Evolutionary conservation across 1,139 yeast genomes (phyloP).

Genomic region (Nakaseomyces nivariensis): DNA sequence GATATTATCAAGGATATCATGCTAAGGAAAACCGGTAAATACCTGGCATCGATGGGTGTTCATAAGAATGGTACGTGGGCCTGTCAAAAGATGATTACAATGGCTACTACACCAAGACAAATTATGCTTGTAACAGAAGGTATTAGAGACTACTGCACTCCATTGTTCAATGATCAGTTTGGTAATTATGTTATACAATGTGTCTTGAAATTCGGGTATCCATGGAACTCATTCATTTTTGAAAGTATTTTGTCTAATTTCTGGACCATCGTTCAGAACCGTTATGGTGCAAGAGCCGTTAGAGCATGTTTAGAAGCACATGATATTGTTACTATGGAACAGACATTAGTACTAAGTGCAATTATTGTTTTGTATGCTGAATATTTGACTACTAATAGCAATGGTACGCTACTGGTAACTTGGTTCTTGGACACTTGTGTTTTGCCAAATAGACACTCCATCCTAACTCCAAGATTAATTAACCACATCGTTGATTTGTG

Average conservation of each 20-base stretch:
- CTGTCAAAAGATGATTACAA: conserved; percentile 85
- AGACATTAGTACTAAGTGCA: conserved; percentile 66
- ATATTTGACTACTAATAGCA: conserved; percentile 70
- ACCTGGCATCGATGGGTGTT: conserved; percentile 81
- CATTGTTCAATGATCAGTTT: conserved; percentile 86
- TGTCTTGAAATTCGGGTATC: conserved; percentile 78
- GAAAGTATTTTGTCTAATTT: conserved; percentile 75
- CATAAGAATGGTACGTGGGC: conserved; percentile 99
- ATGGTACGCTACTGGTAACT: conserved; percentile 81
- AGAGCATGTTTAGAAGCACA: conserved; percentile 84
- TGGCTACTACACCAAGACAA: conserved; percentile 60
- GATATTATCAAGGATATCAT: conserved; percentile 68
- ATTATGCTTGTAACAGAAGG: conserved; percentile 58
- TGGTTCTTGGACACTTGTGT: conserved; percentile 91
- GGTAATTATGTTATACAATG: conserved; percentile 96
- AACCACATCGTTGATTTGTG: conserved; percentile 59
- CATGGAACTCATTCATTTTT: conserved; percentile 82
- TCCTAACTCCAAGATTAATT: conserved; percentile 48
- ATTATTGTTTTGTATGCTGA: conserved; percentile 72
- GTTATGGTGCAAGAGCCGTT: conserved; percentile 93
- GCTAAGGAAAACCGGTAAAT: conserved; percentile 71
- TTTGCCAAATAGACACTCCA: conserved; percentile 45
- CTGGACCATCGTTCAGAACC: conserved; percentile 72
- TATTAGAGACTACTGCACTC: conserved; percentile 72
- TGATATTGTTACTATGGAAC: conserved; percentile 48